These are phyloP conservation scores for Oryza meyeriana DNA, from an alignment of 176 grass and related monocot species.

Conservation along the genomic window DNA sequence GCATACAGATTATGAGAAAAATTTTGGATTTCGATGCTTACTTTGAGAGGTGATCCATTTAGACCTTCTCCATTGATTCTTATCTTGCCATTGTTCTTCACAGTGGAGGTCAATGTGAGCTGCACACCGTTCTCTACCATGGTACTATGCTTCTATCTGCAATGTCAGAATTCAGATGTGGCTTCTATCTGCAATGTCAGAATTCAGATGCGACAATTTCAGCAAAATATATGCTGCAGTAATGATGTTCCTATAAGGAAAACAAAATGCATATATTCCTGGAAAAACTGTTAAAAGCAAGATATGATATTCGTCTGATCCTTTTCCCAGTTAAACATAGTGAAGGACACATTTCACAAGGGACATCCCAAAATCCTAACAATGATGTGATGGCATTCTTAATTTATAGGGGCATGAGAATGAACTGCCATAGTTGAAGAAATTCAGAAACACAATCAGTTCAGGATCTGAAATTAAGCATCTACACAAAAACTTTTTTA, in stretches of 20 bases:
- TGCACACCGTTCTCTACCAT: slow-evolving; percentile 45
- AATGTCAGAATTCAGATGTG: slow-evolving; percentile 1
- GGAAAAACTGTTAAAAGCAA: not conserved
- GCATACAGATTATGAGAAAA: too few relatives aligned
- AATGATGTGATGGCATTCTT: too few relatives aligned
- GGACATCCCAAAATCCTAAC: too few relatives aligned
- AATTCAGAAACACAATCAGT: too few relatives aligned
- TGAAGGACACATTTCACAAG: too few relatives aligned
- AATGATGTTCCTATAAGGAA: not conserved
- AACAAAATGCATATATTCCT: not conserved
- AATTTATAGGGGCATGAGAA: too few relatives aligned
- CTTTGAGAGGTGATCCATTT: slow-evolving; percentile 33
- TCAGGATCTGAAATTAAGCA: too few relatives aligned
- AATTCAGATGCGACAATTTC: not conserved
- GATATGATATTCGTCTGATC: not conserved
- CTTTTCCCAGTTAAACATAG: too few relatives aligned
- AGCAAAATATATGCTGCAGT: not conserved
- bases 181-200: slow-evolving; percentile 10
- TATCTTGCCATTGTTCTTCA: slow-evolving; percentile 31
- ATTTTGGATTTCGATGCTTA: slow-evolving; percentile 13
- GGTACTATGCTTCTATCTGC: slow-evolving; percentile 17
- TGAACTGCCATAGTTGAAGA: too few relatives aligned
- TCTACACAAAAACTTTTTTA: too few relatives aligned
- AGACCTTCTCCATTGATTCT: slow-evolving; percentile 31
- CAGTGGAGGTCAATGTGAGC: slow-evolving; percentile 31